Percentiles rank a stretch among this genome's conserved stretches.
Evolutionary conservation across 1,139 yeast genomes (phyloP).

Genomic region (Magnusiomyces sp.): DNA sequence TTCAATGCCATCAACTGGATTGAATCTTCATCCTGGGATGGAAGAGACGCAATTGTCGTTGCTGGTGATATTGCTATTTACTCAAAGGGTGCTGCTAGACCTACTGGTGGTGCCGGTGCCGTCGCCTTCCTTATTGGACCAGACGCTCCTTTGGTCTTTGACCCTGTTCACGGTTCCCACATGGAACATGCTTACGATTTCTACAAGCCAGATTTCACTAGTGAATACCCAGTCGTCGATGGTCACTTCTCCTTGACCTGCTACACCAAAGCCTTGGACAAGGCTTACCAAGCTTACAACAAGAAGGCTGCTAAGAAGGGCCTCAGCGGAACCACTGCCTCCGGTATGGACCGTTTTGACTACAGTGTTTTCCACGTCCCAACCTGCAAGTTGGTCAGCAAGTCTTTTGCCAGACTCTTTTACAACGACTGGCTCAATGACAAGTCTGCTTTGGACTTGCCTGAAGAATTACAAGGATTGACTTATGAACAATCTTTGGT

Average conservation of each 20-base stretch:
- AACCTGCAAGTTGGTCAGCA: conserved; percentile 89
- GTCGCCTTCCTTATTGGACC: conserved; percentile 95
- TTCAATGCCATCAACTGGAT: conserved; percentile 94
- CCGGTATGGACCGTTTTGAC: conserved; percentile 63
- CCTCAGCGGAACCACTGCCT: conserved; percentile 28
- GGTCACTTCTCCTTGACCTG: conserved; percentile 94
- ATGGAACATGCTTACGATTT: conserved; percentile 97
- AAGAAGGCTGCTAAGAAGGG: conserved; percentile 62
- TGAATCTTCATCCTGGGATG: conserved; percentile 96
- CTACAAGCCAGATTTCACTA: conserved; percentile 94
- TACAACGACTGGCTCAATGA: conserved; percentile 78
- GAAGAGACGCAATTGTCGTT: conserved; percentile 94
- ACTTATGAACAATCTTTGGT: conserved; percentile 72
- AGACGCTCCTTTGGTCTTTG: conserved; percentile 94
- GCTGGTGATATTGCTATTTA: conserved; percentile 98
- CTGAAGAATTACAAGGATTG: conserved; percentile 56
- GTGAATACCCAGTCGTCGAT: conserved; percentile 96
- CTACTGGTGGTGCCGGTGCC: conserved; percentile 99
- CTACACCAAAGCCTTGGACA: conserved; percentile 88
- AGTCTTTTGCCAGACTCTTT: conserved; percentile 85
- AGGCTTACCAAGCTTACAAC: conserved; percentile 75
- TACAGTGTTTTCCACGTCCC: conserved; percentile 98
- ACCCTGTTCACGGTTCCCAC: conserved; percentile 77
- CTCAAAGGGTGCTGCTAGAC: conserved; percentile 96
- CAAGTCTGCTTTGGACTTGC: conserved; percentile 43